phyloP scores from a whole-genome alignment of 208 protist species.

The Lotmaria passim region DNA sequence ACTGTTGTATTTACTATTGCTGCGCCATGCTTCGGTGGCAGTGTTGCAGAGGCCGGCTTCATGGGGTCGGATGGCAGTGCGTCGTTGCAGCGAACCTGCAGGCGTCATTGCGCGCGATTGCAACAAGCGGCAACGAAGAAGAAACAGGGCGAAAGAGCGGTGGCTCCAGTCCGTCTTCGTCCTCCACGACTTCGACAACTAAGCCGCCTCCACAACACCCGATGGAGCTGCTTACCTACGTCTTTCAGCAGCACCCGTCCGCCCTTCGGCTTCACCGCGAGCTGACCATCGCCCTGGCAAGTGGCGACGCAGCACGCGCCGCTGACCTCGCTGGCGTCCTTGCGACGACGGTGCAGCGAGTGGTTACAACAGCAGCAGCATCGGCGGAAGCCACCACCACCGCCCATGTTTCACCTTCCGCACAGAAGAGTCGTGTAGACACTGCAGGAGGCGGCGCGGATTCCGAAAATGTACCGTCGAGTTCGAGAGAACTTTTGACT shows the following conservation, averaged over 20 bases:
- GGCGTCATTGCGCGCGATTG: no score
- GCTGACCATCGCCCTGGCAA: slow-evolving; percentile 68
- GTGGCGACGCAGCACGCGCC: slow-evolving; percentile 61
- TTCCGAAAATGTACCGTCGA: no score
- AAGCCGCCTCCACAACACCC: slow-evolving; percentile 35
- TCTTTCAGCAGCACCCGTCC: slow-evolving; percentile 75
- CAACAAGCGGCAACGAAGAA: slow-evolving; percentile 14
- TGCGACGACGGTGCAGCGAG: slow-evolving; percentile 50
- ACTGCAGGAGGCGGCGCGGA: no score
- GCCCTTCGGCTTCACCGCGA: slow-evolving; percentile 76
- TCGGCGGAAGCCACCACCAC: background rate
- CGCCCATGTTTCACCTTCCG: background rate
- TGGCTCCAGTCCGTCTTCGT: no score
- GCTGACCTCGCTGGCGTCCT: slow-evolving; percentile 74
- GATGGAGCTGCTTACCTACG: slow-evolving; percentile 65
- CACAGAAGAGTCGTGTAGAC: no score
- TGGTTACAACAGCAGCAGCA: slow-evolving; percentile 6
- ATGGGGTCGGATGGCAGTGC: background rate
- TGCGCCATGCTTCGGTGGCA: slow-evolving; percentile 18
- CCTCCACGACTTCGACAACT: background rate
- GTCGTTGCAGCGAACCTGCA: no score
- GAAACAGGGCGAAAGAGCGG: no score
- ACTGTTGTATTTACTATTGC: background rate
- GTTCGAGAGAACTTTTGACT: no score
- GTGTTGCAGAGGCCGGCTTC: background rate